Percentiles rank a stretch among this genome's conserved stretches.
Conservation (phyloP, 106 monocot species). For the Dioscorea zingiberensis region DNA sequence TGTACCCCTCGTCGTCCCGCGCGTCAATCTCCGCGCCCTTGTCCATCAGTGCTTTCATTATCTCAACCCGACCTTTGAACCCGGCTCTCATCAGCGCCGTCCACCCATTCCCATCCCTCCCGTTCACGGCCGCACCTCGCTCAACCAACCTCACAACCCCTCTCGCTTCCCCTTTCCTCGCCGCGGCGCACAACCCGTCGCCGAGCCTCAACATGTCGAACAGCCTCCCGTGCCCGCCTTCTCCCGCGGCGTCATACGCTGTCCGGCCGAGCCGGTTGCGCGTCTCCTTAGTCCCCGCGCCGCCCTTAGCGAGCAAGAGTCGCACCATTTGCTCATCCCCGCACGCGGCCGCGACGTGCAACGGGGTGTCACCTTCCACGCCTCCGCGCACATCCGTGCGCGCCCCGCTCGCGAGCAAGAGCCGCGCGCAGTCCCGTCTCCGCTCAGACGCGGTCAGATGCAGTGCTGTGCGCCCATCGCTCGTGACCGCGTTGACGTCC, state of each 20-base stretch:
- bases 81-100: slow-evolving; percentile 50
- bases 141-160: slow-evolving; percentile 16
- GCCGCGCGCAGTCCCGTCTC: slow-evolving; percentile 19
- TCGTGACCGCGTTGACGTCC: slow-evolving; percentile 13
- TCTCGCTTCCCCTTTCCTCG: slow-evolving; percentile 37
- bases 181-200: slow-evolving; percentile 23
- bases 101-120: slow-evolving; percentile 49
- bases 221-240: slow-evolving; percentile 25
- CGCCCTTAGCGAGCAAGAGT: slow-evolving; percentile 18
- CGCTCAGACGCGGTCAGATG: slow-evolving; percentile 25
- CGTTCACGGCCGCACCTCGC: slow-evolving; percentile 28
- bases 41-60: slow-evolving; percentile 24
- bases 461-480: slow-evolving; percentile 44
- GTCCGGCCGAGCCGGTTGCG: slow-evolving; percentile 33
- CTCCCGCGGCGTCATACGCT: slow-evolving; percentile 38
- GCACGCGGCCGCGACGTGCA: slow-evolving; percentile 32
- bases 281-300: slow-evolving; percentile 21
- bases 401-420: slow-evolving; percentile 30
- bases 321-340: slow-evolving; percentile 40
- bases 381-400: slow-evolving; percentile 30
- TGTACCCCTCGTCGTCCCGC: slow-evolving; percentile 44
- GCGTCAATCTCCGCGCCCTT: slow-evolving; percentile 35
- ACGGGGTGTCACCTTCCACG: slow-evolving; percentile 24
- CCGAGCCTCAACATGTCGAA: slow-evolving; percentile 28
- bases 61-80: slow-evolving; percentile 41